A percentile compares a stretch with the other conserved stretches of the same genome.
Evolutionary conservation across 441 rosid species (phyloP).

Genomic region (Syzygium syzygioides): DNA sequence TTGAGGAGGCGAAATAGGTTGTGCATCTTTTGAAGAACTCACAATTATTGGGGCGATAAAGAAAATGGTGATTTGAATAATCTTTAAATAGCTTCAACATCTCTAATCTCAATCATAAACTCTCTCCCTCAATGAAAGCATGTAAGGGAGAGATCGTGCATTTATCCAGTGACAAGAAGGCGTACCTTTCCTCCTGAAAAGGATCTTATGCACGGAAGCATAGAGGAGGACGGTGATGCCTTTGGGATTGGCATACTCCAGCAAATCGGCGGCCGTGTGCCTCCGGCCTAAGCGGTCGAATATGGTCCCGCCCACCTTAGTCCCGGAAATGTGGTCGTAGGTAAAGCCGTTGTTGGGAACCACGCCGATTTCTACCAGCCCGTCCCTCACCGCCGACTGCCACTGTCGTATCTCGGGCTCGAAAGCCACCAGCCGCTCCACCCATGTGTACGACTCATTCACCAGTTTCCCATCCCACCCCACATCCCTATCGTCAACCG

Average conservation of each 20-base stretch:
- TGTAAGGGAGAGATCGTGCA: no score
- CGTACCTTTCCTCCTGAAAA: conserved; percentile 44
- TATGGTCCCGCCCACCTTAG: conserved; percentile 82
- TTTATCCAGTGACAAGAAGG: not conserved
- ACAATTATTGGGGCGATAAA: not conserved
- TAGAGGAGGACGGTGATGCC: conserved; percentile 59
- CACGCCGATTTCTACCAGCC: conserved; percentile 68
- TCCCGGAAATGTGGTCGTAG: conserved; percentile 78
- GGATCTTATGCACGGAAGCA: conserved; percentile 52
- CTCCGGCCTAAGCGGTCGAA: conserved; percentile 57
- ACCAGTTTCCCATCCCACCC: conserved; percentile 70
- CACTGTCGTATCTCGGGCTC: conserved; percentile 55
- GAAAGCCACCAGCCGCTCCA: conserved; percentile 61
- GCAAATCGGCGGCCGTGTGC: conserved; percentile 78
- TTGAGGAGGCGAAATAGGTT: not conserved
- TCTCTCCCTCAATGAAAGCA: no score
- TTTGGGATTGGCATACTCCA: conserved; percentile 49
- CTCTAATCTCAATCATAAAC: not conserved
- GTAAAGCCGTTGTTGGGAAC: conserved; percentile 78
- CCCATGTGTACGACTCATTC: conserved; percentile 83
- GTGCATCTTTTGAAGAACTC: not conserved
- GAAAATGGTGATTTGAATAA: not conserved
- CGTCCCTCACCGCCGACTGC: conserved; percentile 82
- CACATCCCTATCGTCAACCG: conserved; percentile 19
- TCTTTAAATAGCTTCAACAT: not conserved